Conservation (phyloP, 2,329 filamentous ascomycete genomes). For the Trichoderma harzianum region DNA sequence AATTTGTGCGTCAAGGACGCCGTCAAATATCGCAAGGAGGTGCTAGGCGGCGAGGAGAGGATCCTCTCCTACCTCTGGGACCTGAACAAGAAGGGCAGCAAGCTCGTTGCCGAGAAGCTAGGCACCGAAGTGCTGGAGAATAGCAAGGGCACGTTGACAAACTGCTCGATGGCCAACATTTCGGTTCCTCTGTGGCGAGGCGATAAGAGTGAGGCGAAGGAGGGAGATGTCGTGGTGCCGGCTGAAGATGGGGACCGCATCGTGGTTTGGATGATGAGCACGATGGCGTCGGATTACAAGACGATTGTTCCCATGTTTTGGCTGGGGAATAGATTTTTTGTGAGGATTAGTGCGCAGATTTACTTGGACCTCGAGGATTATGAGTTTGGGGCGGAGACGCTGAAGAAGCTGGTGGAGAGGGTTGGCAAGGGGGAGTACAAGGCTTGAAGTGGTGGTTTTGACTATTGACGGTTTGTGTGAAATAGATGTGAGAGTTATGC, state of each 20-base stretch:
- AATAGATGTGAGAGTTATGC: background rate
- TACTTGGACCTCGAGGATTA: slow-evolving; percentile 82
- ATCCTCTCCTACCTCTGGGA: slow-evolving; percentile 62
- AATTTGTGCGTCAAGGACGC: slow-evolving; percentile 71
- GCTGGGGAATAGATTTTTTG: slow-evolving; percentile 64
- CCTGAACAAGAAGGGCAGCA: slow-evolving; percentile 63
- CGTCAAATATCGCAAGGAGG: slow-evolving; percentile 64
- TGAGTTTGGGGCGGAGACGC: slow-evolving; percentile 58
- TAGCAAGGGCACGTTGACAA: slow-evolving; percentile 53
- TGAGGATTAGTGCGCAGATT: slow-evolving; percentile 73
- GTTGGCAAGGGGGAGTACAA: slow-evolving; percentile 37
- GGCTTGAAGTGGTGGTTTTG: background rate
- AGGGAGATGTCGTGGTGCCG: slow-evolving; percentile 30
- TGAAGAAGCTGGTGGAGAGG: slow-evolving; percentile 49
- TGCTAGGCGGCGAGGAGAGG: slow-evolving; percentile 69
- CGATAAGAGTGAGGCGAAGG: slow-evolving; percentile 27
- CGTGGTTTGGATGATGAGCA: slow-evolving; percentile 56
- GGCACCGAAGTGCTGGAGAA: slow-evolving; percentile 73
- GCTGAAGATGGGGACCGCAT: slow-evolving; percentile 35
- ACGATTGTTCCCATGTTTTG: slow-evolving; percentile 68
- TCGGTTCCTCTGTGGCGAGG: slow-evolving; percentile 59
- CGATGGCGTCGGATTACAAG: slow-evolving; percentile 56
- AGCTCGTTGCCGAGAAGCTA: slow-evolving; percentile 57
- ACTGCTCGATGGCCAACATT: slow-evolving; percentile 71
- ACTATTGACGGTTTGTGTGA: background rate